Base-by-base conservation (phyloP, 768 basidiomycete genomes). In the Kwoniella heveanensis region DNA sequence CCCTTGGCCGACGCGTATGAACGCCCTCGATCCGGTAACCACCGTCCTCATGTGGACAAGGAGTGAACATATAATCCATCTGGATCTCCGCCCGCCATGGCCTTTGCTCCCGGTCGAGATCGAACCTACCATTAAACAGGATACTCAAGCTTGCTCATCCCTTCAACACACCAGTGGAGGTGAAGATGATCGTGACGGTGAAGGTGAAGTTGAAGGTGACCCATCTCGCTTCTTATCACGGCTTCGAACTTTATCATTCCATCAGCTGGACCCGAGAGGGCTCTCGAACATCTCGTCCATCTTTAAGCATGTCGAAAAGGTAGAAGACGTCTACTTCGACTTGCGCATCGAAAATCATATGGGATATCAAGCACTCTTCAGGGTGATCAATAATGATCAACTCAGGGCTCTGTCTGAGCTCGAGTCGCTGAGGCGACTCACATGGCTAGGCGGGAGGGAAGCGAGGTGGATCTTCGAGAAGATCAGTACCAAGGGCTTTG, bases 401-500 rank as follows among this genome's bases (percentile, higher is more conserved):
- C 26, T 53, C 3, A 53, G 47, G 19, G 32, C 37, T 2, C 49
- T 57, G 9, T 10, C 27, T 12, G 62, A 53, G 21, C 48, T 55
- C 21, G 6, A 52, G 32, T 10, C 6, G 3, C 15, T 57, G 29
- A 62, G 53, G 54, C 44, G 53, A 25, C 7, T 62, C 10, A 54
- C 46, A 36, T 62, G 61, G 61, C 7, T 25, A 8, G 61, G 61
- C 1, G 61, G 54, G 9, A 22, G 36, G 32, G 15, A 51, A 24
- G 24, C 61, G 3, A 55, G 61, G 39, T 51, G 51, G 36, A 22
- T 39, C 13, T 51, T 62, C 13, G 61, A 62, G 47, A 62, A 50
- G 53, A 55, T 64, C 15, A 27, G 39, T n/a, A 17, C 39, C 15
- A 44, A 26, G n/a, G 54, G 62, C 0, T 64, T 64, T 32, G 51